These are phyloP conservation scores for Orychophragmus violaceus DNA, from an alignment of 345 rosid genomes.

Conservation along the genomic window DNA sequence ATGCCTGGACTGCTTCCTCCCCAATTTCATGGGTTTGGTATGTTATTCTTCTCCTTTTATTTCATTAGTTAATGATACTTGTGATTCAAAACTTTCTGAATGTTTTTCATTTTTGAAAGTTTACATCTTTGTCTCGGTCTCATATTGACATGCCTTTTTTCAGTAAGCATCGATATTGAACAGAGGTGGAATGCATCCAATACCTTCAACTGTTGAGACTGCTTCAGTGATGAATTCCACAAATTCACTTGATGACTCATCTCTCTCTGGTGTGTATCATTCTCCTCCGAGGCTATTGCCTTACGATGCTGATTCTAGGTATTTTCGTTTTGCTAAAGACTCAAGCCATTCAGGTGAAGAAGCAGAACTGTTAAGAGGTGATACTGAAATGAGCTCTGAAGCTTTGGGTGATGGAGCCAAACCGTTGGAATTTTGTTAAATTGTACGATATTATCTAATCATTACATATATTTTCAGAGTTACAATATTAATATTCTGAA, in stretches of 20 bases:
- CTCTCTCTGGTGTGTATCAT: no score
- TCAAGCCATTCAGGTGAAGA: slow-evolving; percentile 48
- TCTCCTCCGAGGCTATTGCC: slow-evolving; percentile 98
- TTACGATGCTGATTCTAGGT: slow-evolving; percentile 70
- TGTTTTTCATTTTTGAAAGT: no score
- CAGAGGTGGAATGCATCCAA: slow-evolving; percentile 65
- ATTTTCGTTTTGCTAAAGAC: slow-evolving; percentile 47
- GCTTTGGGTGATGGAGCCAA: slow-evolving; percentile 44
- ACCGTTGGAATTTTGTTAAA: slow-evolving; percentile 6
- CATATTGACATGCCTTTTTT: slow-evolving; percentile 9
- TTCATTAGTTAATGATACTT: no score
- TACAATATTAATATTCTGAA: no score
- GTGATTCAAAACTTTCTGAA: no score
- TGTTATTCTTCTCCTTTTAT: no score
- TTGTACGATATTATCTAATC: not conserved
- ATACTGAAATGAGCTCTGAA: slow-evolving; percentile 54
- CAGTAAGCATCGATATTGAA: slow-evolving; percentile 71
- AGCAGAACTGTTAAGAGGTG: slow-evolving; percentile 69
- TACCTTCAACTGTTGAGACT: slow-evolving; percentile 69
- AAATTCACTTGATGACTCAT: slow-evolving; percentile 53
- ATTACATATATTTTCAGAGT: no score
- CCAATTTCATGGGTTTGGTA: slow-evolving; percentile 65
- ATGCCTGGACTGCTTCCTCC: slow-evolving; percentile 69
- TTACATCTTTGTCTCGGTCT: not conserved
- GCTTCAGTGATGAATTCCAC: slow-evolving; percentile 54